Percentiles rank a stretch among this genome's conserved stretches.
Evolutionary conservation across 225 moss, liverwort and hornwort genomes (phyloP).

Genomic region (Polytrichum commune): DNA sequence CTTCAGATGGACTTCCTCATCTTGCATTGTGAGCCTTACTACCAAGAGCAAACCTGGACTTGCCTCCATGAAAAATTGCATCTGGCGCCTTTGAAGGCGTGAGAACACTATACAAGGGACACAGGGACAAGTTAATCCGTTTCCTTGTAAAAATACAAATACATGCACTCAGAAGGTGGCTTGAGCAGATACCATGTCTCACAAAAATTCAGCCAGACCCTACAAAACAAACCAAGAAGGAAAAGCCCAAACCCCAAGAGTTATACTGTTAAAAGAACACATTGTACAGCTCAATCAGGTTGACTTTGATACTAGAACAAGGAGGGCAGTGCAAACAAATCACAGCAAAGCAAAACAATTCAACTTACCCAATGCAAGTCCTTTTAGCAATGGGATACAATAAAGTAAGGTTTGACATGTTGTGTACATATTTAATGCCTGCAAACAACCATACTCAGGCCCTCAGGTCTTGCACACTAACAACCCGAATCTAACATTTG

Average conservation of each 20-base stretch:
- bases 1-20: slow-evolving; percentile 25
- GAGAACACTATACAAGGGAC: slow-evolving; percentile 56
- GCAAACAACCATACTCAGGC: slow-evolving; percentile 15
- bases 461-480: slow-evolving; percentile 5
- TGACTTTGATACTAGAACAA: no score
- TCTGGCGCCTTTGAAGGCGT: slow-evolving; percentile 61
- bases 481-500: background rate
- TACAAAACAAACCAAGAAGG: no score
- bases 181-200: no score
- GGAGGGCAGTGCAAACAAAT: no score
- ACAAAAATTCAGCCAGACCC: no score
- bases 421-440: slow-evolving; percentile 53
- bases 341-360: no score
- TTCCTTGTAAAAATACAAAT: no score
- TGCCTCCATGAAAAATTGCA: slow-evolving; percentile 70
- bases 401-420: slow-evolving; percentile 55
- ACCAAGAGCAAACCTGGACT: slow-evolving; percentile 60
- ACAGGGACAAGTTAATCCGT: background rate
- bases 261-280: no score
- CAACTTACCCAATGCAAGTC: slow-evolving; percentile 49
- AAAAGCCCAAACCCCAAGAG: background rate
- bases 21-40: slow-evolving; percentile 45
- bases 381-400: slow-evolving; percentile 63
- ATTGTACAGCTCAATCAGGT: no score
- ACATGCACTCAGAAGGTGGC: no score